These are phyloP conservation scores for Tritrichomonas foetus DNA, from an alignment of 208 protist genomes.

Conservation along the genomic window DNA sequence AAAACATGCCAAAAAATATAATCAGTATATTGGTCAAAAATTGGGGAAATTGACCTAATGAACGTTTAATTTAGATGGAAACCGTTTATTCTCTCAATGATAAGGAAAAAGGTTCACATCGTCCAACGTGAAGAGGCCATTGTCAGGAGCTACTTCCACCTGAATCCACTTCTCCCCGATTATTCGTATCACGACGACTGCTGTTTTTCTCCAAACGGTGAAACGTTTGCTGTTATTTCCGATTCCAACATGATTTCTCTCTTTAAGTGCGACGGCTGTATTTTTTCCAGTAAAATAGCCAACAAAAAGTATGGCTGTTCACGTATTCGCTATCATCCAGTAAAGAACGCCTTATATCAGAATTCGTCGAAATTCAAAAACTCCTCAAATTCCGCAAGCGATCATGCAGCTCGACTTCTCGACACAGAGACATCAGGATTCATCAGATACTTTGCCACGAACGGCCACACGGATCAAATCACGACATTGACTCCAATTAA, in stretches of 20 bases:
- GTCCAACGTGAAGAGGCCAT: background rate
- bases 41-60: no score
- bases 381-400: background rate
- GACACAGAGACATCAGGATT: background rate
- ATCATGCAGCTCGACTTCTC: background rate
- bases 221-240: background rate
- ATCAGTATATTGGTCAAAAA: no score
- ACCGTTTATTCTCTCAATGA: no score
- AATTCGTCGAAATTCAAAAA: background rate
- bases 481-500: background rate
- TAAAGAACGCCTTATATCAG: background rate
- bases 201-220: background rate
- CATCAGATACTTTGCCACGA: background rate
- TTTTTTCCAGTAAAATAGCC: background rate
- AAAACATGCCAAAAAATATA: no score
- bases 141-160: background rate
- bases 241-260: background rate
- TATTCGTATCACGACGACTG: background rate
- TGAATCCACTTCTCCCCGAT: background rate
- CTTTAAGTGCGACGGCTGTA: background rate
- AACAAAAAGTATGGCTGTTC: background rate
- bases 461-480: background rate
- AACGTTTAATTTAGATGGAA: no score
- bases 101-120: no score
- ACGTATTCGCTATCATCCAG: background rate